Evolutionary conservation across 2,329 filamentous ascomycete genomes (phyloP), one percentile per base, ranked within the genome.

Genomic region (Nigrospora sphaerica): DNA sequence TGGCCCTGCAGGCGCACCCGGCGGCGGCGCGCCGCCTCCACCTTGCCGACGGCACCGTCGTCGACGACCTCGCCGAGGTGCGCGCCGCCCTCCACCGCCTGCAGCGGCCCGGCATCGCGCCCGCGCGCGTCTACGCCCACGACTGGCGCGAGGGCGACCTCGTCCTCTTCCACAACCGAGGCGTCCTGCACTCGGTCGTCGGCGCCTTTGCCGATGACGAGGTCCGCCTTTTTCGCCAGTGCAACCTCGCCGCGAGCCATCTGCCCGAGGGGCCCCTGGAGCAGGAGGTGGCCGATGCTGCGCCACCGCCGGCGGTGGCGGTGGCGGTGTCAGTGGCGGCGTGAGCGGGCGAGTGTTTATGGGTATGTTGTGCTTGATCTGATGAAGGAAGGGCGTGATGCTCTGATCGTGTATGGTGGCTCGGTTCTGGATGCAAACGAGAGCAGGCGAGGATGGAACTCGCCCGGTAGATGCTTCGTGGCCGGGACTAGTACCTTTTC

Each of bases 121-220:
- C 86, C 0, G 61, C 72, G 48, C 70, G 73, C 50, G 85, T 91
- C 12, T 89, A 88, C 60, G 70, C 84, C 10, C 83, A 89, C 55
- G 84, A 90, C 55, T 91, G 86, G 87, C 71, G 84, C 54, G 80
- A 86, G 59, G 86, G 86, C 6, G 86, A 90, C 58, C 65, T 88
- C 47, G 86, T 88, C 1, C 68, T 91, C 23, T 91, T 91, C 65
- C 84, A 91, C 62, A 91, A 91, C 59, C 78, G 85, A 11, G 86
- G 86, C 1, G 72, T 88, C 14, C 61, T 90, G 46, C 86, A 92
- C 62, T 83, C 78, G 3, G 86, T 91, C 2, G 85, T 88, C 0
- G 86, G 86, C 1, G 82, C 83, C 1, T 90, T 91, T 63, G 74
- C 75, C 9, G 77, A 83, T 42, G 77, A 85, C n/a, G 85, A 90